These are phyloP conservation scores for Podospora fimiseda DNA, from an alignment of 495 filamentous ascomycete genomes.

Conservation along the genomic window DNA sequence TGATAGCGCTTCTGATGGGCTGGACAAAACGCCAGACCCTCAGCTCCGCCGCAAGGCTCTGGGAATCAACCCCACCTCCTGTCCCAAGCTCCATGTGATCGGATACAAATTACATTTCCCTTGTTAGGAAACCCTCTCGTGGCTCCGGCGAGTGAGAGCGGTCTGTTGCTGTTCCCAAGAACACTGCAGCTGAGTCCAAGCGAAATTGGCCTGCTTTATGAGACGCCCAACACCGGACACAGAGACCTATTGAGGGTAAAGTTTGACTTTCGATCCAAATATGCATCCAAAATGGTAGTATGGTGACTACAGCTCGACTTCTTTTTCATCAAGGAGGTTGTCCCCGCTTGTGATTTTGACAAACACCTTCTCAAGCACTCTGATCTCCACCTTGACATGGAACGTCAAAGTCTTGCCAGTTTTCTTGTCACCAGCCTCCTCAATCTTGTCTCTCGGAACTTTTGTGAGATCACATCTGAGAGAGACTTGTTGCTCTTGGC, in stretches of 20 bases:
- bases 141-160: too few species aligned
- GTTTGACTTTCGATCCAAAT: too few species aligned
- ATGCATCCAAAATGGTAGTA: too few species aligned
- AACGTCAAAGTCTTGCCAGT: slow-evolving; percentile 17
- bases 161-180: too few species aligned
- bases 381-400: slow-evolving; percentile 17
- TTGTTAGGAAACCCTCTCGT: neutral
- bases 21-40: too few species aligned
- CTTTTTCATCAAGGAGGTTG: slow-evolving; percentile 3
- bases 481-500: slow-evolving; percentile 4
- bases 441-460: slow-evolving; percentile 7
- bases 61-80: neutral
- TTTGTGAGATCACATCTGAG: slow-evolving; percentile 20
- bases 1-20: neutral
- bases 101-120: neutral
- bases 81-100: neutral
- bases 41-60: neutral
- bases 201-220: too few species aligned
- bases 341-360: slow-evolving; percentile 19
- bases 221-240: too few species aligned
- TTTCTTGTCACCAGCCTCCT: slow-evolving; percentile 4
- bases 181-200: too few species aligned
- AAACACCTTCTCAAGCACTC: slow-evolving; percentile 12
- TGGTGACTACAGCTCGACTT: slow-evolving; percentile 7
- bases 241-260: too few species aligned